Conservation (phyloP, 495 filamentous ascomycete genomes). For the Clohesyomyces aquaticus region DNA sequence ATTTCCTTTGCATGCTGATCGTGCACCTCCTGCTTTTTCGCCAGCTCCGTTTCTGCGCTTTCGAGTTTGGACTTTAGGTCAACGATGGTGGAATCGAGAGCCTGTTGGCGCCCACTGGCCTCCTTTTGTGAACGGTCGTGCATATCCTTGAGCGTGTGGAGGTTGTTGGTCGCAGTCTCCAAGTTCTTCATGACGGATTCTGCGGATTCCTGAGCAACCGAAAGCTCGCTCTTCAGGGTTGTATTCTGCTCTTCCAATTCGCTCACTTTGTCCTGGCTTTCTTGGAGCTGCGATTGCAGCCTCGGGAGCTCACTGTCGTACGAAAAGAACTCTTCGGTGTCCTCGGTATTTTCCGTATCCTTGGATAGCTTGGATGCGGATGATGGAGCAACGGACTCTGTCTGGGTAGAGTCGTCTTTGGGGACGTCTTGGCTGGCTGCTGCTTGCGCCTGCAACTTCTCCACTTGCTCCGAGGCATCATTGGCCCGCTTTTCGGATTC, state of each 20-base stretch:
- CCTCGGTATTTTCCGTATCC: slow-evolving; percentile 46
- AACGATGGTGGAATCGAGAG: slow-evolving; percentile 31
- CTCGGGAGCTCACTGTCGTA: slow-evolving; percentile 77
- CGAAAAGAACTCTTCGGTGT: slow-evolving; percentile 83
- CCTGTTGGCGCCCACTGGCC: slow-evolving; percentile 20
- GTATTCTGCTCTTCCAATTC: slow-evolving; percentile 42
- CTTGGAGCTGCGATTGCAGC: slow-evolving; percentile 50
- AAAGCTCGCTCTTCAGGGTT: slow-evolving; percentile 43
- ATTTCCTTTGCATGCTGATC: slow-evolving; percentile 26
- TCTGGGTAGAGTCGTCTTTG: slow-evolving; percentile 39
- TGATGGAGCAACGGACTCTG: slow-evolving; percentile 36
- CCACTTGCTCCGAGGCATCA: slow-evolving; percentile 58
- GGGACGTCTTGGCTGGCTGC: slow-evolving; percentile 8
- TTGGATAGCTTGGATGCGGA: slow-evolving; percentile 21
- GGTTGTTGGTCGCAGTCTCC: slow-evolving; percentile 40
- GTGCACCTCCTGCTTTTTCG: slow-evolving; percentile 16
- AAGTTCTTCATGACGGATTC: slow-evolving; percentile 44
- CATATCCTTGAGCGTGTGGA: slow-evolving; percentile 40
- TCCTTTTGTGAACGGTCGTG: slow-evolving; percentile 37
- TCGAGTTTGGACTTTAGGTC: slow-evolving; percentile 57
- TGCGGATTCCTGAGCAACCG: slow-evolving; percentile 45
- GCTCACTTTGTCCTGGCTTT: slow-evolving; percentile 42
- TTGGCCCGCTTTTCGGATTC: slow-evolving; percentile 68
- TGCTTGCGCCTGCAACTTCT: slow-evolving; percentile 53
- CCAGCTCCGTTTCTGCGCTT: slow-evolving; percentile 66